Conservation (phyloP, 1,284 basidiomycete genomes). For the Hemileia vastatrix region DNA sequence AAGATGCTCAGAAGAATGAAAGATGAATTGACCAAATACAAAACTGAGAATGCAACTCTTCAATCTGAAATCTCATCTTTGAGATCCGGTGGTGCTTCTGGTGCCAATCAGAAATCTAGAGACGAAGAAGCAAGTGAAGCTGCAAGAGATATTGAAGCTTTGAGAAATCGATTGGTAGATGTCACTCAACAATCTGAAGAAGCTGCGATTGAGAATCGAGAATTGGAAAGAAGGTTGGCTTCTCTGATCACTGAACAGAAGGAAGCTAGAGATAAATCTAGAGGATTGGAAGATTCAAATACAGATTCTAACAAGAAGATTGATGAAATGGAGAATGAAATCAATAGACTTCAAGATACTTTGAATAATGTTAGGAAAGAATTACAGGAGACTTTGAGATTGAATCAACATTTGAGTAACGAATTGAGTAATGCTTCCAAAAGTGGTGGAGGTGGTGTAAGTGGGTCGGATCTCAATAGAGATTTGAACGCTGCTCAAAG, state of each 20-base stretch:
- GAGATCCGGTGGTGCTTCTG: slow-evolving; percentile 2
- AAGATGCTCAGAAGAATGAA: slow-evolving; percentile 98
- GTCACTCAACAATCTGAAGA: slow-evolving; percentile 36
- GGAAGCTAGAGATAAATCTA: slow-evolving; percentile 20
- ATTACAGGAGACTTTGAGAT: slow-evolving; percentile 30
- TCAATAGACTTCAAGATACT: slow-evolving; percentile 27
- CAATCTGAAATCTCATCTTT: slow-evolving; percentile 28
- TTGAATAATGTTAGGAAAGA: slow-evolving; percentile 28
- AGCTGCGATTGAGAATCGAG: slow-evolving; percentile 35
- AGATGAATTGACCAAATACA: slow-evolving; percentile 46
- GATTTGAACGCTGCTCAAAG: too few species aligned
- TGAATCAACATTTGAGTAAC: slow-evolving; percentile 33
- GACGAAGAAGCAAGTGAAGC: slow-evolving; percentile 31
- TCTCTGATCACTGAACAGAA: slow-evolving; percentile 32
- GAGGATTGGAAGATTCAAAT: slow-evolving; percentile 8
- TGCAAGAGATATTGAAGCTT: slow-evolving; percentile 34
- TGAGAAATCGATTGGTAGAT: slow-evolving; percentile 31
- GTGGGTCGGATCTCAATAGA: too few species aligned
- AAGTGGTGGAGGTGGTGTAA: too few species aligned
- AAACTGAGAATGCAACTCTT: slow-evolving; percentile 39
- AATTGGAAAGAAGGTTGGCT: slow-evolving; percentile 32
- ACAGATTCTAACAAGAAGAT: slow-evolving; percentile 25
- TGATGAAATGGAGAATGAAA: slow-evolving; percentile 31
- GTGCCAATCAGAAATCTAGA: neutral
- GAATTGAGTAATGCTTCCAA: too few species aligned